Base-by-base conservation (phyloP, 768 basidiomycete genomes). In the Xerocomus potaroensis region DNA sequence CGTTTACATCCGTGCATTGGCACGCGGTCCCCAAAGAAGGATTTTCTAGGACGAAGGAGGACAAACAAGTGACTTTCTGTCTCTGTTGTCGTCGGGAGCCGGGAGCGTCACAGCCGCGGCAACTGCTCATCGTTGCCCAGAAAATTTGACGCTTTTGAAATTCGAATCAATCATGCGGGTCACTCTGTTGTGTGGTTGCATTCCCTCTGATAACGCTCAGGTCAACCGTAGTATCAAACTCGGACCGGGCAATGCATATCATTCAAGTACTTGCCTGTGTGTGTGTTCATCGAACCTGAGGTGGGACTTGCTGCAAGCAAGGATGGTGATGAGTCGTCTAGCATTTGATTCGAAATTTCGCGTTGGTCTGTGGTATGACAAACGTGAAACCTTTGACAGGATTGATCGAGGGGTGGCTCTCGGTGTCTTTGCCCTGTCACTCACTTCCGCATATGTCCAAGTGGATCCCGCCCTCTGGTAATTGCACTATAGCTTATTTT, bases 371-470 rank as follows among this genome's bases (percentile, higher is more conserved):
- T 21, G 41, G 45, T 43, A 58, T 64, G 64, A 64, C 53, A 65
- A 58, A 60, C 58, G 51, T 73, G 73, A 77, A 73, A 76, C 74
- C 72, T n/a, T 48, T 43, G 54, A 50, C 60, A 59, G 56, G 37
- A 55, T 43, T 72, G 73, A 76, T 76, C 75, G 72, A 67, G 60
- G n/a, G 55, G 65, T 21, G 54, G 54, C 51, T 54, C 47, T 55
- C 53, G 54, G 54, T 49, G 38, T 48, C 61, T 62, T 57, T 58
- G 56, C 48, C 53, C 47, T 45, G 37, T 54, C 46, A 36, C 23
- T 15, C 41, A 39, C 33, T 62, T 56, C 70, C 67, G 32, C 22
- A 71, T 71, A 63, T 69, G 71, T 69, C 46, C 27, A 70, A 42
- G 53, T 30, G 41, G 70, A 56, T 51, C 77, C 77, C 52, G 50